These are phyloP conservation scores for Termitomyces eurrhizus DNA, from an alignment of 768 basidiomycete genomes.

Conservation along the genomic window DNA sequence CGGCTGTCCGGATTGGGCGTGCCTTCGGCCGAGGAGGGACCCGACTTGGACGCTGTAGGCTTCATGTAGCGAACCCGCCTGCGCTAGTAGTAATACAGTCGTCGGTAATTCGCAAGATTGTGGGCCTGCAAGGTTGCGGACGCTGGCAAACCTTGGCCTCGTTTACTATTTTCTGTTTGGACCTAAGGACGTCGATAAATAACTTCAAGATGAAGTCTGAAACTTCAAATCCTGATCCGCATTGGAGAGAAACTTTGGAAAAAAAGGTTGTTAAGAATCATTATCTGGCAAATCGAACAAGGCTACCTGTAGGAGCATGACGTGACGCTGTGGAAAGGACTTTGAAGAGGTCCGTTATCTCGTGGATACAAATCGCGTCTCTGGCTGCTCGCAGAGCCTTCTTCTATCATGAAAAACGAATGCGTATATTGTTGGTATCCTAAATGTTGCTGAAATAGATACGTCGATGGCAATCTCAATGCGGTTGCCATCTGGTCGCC, in stretches of 20 bases:
- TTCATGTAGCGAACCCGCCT: slow-evolving; percentile 3
- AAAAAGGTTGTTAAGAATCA: slow-evolving; percentile 67
- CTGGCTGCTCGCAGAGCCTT: slow-evolving; percentile 42
- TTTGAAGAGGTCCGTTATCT: slow-evolving; percentile 30
- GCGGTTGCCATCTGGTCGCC: slow-evolving; percentile 45
- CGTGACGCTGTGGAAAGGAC: not conserved
- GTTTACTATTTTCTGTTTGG: slow-evolving; percentile 4
- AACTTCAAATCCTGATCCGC: slow-evolving; percentile 52
- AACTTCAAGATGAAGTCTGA: not conserved
- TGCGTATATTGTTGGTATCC: slow-evolving; percentile 32
- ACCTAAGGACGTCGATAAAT: slow-evolving; percentile 1
- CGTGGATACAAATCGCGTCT: slow-evolving; percentile 78
- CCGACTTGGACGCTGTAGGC: slow-evolving; percentile 3
- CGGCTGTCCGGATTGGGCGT: slow-evolving; percentile 10
- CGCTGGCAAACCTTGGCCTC: not conserved
- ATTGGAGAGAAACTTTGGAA: slow-evolving; percentile 33
- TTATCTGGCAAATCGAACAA: slow-evolving; percentile 62
- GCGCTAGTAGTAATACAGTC: not conserved
- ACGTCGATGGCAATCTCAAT: slow-evolving; percentile 40
- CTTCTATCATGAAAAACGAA: slow-evolving; percentile 74
- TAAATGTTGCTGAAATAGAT: slow-evolving; percentile 25
- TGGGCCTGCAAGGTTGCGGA: not conserved
- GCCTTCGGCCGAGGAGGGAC: slow-evolving; percentile 4
- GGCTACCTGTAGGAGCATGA: slow-evolving; percentile 36
- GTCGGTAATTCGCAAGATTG: not conserved